Base-by-base conservation (phyloP, 1,284 basidiomycete genomes). In the Termitomyces sp. region DNA sequence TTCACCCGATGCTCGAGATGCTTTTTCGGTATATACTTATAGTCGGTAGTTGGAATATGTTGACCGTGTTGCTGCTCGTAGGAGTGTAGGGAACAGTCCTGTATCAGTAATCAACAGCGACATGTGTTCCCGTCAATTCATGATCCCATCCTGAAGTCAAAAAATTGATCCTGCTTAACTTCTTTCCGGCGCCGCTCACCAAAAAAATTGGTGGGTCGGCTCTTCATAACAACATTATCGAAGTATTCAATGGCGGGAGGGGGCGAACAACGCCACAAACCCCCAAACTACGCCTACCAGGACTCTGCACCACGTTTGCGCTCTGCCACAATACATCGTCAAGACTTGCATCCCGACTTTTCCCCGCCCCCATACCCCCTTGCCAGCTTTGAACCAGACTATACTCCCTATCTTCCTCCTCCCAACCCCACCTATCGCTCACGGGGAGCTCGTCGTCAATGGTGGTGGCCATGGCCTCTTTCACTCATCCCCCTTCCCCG, bases 371-470 rank as follows among this genome's bases (percentile, higher is more conserved):
- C 47, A 17, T 55, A 40, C 13, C 50, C 54, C n/a, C 19, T 50
- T 7, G 26, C 53, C 34, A 40, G 21, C 31, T 43, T 36, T 8
- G 55, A 62, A n/a, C 44, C 48, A 7, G 49, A 56, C 3, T 63
- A 62, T 49, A 57, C 56, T 28, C 61, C 62, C n/a, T 64, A 61
- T 36, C 54, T 61, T 26, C 54, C 60, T 13, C 62, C 58, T 45
- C 62, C 61, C 28, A 46, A 53, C 10, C 62, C 62, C 4, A 62
- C 62, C 10, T 64, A 58, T 46, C 62, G 61, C 39, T 62, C 62
- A 17, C 61, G 61, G 44, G 53, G 54, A 5, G 1, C n/a, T 4
- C 49, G 28, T 33, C 39, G 39, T 21, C 52, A 45, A 17, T 52
- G 56, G n/a, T 60, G 39, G 26, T 54, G 40, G 36, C 43, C 26